Conservation (phyloP, 805 yeast genomes). For the Cyberlindnera euphorbiiphila region DNA sequence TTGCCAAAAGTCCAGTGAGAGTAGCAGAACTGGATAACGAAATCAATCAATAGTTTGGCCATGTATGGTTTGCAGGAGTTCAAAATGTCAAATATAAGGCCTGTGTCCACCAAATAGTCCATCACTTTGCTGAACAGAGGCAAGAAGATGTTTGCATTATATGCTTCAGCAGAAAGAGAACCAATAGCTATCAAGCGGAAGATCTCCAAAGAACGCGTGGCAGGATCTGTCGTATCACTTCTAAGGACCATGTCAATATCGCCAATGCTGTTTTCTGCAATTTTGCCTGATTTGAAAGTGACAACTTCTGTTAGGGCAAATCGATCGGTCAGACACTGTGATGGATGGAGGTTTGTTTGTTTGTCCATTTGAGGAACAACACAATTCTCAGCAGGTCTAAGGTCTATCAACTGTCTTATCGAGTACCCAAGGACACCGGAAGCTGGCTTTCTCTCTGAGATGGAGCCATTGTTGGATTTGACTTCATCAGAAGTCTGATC, state of each 20-base stretch:
- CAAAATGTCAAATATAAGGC: constrained; percentile 32
- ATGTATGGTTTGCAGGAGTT: constrained; percentile 22
- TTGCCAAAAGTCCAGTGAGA: constrained; percentile 38
- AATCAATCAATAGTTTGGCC: constrained; percentile 35
- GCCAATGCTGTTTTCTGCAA: constrained; percentile 25
- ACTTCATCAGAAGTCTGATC: no score
- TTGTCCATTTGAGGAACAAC: constrained; percentile 13
- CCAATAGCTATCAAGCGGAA: constrained; percentile 34
- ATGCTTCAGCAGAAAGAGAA: constrained; percentile 27
- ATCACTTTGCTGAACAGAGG: constrained; percentile 36
- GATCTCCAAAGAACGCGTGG: constrained; percentile 29
- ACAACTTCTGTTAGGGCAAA: constrained; percentile 13
- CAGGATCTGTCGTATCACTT: not conserved
- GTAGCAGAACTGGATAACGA: constrained; percentile 42
- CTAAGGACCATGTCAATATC: constrained; percentile 20
- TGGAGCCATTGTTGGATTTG: constrained; percentile 1
- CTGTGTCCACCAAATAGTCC: constrained; percentile 39
- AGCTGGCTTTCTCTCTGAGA: not conserved
- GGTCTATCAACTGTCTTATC: constrained; percentile 15
- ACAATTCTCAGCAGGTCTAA: constrained; percentile 20
- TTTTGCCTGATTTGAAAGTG: constrained; percentile 25
- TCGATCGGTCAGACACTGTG: constrained; percentile 8
- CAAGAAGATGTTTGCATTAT: constrained; percentile 37
- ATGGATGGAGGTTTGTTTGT: not conserved
- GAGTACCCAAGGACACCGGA: constrained; percentile 15